These are phyloP conservation scores for Stygiomarasmius scandens DNA, from an alignment of 1,284 basidiomycete species.

Conservation along the genomic window DNA sequence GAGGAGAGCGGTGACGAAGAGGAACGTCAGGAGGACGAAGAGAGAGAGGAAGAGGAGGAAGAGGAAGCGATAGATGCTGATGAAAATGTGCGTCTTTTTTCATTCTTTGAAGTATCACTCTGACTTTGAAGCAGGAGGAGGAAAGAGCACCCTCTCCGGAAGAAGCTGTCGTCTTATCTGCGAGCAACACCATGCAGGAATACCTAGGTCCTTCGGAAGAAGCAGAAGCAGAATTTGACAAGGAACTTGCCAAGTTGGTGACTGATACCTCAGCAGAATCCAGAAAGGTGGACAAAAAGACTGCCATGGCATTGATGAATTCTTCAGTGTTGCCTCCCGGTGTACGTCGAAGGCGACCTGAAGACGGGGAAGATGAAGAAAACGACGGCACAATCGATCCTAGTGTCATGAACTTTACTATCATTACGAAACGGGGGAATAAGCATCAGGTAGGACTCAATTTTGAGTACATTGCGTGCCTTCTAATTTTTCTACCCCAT, in stretches of 20 bases:
- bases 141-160: constrained; percentile 79
- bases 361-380: constrained; percentile 56
- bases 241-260: constrained; percentile 95
- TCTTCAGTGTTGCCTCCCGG: constrained; percentile 75
- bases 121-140: constrained; percentile 45
- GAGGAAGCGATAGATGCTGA: constrained; percentile 24
- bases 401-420: constrained; percentile 87
- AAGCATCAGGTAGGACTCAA: constrained; percentile 75
- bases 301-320: constrained; percentile 83
- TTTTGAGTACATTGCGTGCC: constrained; percentile 6
- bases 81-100: constrained; percentile 24
- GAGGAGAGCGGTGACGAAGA: constrained; percentile 73
- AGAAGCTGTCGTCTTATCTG: constrained; percentile 67
- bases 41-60: constrained; percentile 52
- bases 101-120: constrained; percentile 5
- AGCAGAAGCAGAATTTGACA: constrained; percentile 91
- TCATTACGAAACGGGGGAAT: constrained; percentile 93
- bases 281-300: constrained; percentile 84
- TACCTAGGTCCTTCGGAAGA: constrained; percentile 79
- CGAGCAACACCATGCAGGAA: constrained; percentile 57
- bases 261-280: constrained; percentile 83
- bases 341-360: constrained; percentile 59
- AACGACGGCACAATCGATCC: constrained; percentile 39
- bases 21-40: constrained; percentile 56
- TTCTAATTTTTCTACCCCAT: neutral